These are phyloP conservation scores for Rhizopogon rudus DNA, from an alignment of 768 basidiomycete species.

Conservation along the genomic window DNA sequence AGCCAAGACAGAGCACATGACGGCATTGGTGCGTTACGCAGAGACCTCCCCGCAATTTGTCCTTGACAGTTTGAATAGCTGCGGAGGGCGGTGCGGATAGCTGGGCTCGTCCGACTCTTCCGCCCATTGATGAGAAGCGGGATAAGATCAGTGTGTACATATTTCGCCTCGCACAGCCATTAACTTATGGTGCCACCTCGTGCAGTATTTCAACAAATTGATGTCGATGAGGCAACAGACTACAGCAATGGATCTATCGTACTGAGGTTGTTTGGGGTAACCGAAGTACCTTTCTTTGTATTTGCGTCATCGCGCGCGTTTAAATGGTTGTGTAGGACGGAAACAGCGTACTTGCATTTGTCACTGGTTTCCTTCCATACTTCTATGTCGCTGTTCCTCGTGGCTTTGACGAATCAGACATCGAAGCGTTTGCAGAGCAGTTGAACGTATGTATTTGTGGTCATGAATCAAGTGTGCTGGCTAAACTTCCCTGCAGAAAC, in stretches of 20 bases:
- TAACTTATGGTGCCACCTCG: neutral
- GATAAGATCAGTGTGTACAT: constrained; percentile 61
- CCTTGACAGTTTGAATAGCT: constrained; percentile 29
- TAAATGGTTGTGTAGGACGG: constrained; percentile 48
- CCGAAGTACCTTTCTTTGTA: constrained; percentile 47
- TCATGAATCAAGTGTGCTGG: neutral
- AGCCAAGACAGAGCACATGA: constrained; percentile 43
- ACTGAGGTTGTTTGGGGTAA: constrained; percentile 86
- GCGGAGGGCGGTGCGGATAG: constrained; percentile 74
- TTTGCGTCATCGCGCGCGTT: neutral
- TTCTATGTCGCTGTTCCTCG: constrained; percentile 88
- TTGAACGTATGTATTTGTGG: constrained; percentile 60
- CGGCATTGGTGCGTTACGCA: constrained; percentile 33
- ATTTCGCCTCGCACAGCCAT: neutral
- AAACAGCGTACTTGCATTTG: constrained; percentile 81
- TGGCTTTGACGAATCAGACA: constrained; percentile 70
- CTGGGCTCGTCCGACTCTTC: constrained; percentile 65
- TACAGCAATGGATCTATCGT: constrained; percentile 35
- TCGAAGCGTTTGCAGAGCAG: constrained; percentile 56
- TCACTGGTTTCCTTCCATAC: constrained; percentile 85
- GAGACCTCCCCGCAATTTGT: neutral
- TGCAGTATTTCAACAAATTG: constrained; percentile 94
- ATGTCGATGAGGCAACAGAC: constrained; percentile 69
- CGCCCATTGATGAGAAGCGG: constrained; percentile 48
- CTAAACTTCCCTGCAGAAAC: constrained; percentile 10